Base-by-base conservation (phyloP, 1,139 yeast species). In the Pneumocystis wakefieldiae region DNA sequence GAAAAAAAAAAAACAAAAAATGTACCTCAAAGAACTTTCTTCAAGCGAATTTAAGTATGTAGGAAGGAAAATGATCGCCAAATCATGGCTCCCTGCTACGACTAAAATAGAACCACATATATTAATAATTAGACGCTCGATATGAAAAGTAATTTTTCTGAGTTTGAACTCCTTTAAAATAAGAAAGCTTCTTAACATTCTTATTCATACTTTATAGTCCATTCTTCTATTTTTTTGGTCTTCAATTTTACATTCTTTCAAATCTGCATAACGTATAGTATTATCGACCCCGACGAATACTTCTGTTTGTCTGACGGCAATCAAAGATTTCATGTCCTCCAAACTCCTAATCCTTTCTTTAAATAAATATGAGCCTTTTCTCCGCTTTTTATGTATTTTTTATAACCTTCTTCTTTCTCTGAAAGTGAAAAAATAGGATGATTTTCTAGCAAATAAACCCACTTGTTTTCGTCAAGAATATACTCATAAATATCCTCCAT, bases 201-300 rank as follows among this genome's bases (percentile, higher is more conserved):
- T 24, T 39, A 36, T 19, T 36, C 14, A 38, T 28, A 35, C 55
- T 12, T 59, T 37, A 38, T 62, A 62, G 8, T 28, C 10, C 24
- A 62, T 62, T n/a, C 29, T 37, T 12, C 14, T 29, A 3, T 62
- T 12, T 37, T 59, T 59, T 1, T 36, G 36, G 24, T 35, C 3
- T 41, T 48, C 19, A 24, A 10, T 28, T 42, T 42, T 58, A 36
- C 58, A 61, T 42, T 37, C 37, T 14, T 61, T 32, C 12, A 61
- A 35, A 59, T 65, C 66, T 19, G 62, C 39, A 38, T 62, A 62
- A 32, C 67, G 63, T 32, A 65, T 61, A 10, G 28, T 59, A 19
- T 39, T n/a, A n/a, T 61, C 62, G 39, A 61, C 35, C 19, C 66
- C 67, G 15, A 65, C 59, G 28, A 64, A 65, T 39, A 65, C 37